Base-by-base conservation (phyloP, 768 basidiomycete genomes). In the Collybiopsis luxurians region DNA sequence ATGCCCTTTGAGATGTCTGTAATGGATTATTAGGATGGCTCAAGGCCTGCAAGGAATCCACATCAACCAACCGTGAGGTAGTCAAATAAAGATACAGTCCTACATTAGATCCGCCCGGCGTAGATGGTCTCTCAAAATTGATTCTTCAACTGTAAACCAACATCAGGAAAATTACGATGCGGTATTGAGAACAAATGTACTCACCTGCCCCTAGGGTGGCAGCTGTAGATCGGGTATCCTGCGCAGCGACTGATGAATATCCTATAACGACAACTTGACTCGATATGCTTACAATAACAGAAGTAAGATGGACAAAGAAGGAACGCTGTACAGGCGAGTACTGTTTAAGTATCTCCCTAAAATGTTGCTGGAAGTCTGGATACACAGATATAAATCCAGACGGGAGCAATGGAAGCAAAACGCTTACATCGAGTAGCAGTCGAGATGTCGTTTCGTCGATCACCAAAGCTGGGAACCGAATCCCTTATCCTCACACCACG, bases 191-290 rank as follows among this genome's bases (percentile, higher is more conserved):
- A 58, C 40, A 63, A 56, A 23, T 51, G 43, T 57, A 30, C 83
- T 69, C 64, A 86, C 87, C 87, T 62, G 85, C 81, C 31, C 78
- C 79, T 40, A 92, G 71, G 2, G 90, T 92, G 23, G 80, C 77
- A 26, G 87, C 88, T 2, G 90, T 92, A 6, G 87, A 82, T 60
- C 81, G 77, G 1, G 87, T 90, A 61, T 92, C 89, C 89, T 91
- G 64, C 53, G 42, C 55, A 54, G 54, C 12, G 58, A 55, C 56
- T 12, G 19, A 34, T 42, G 53, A 55, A 53, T 36, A 31, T 10
- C 10, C 42, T 38, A 55, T 12, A n/a, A 51, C 39, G 38, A 48
- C 24, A 31, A 48, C 42, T 19, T 36, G 34, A 45, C 34, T 13
- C 43, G 30, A 51, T 38, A 49, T 60, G 78, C 87, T 70, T 66